Evolutionary conservation across 2,329 filamentous ascomycete species (phyloP).

Genomic region (Raffaelea ambrosiae): DNA sequence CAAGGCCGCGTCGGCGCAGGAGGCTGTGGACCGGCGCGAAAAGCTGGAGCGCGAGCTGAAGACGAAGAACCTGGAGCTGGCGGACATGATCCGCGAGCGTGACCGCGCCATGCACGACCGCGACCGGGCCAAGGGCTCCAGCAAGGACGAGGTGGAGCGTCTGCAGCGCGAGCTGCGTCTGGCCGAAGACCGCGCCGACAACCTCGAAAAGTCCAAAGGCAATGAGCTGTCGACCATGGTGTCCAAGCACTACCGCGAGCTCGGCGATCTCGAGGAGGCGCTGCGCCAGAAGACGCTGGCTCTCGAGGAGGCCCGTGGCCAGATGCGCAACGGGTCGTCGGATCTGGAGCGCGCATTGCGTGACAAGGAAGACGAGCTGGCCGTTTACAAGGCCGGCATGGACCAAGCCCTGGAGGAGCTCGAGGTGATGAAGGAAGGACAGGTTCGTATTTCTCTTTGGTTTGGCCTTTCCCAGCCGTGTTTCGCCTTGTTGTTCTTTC

Average conservation of each 20-base stretch:
- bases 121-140: conserved; percentile 75
- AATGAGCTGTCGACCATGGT: conserved; percentile 92
- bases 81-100: conserved; percentile 96
- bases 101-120: conserved; percentile 91
- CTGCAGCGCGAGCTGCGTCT: conserved; percentile 87
- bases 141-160: conserved; percentile 91
- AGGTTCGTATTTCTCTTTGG: conserved; percentile 23
- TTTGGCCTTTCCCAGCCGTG: too few relatives aligned
- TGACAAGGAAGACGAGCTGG: conserved; percentile 95
- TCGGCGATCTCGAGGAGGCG: conserved; percentile 92
- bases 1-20: conserved; percentile 93
- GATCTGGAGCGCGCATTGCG: conserved; percentile 79
- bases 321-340: conserved; percentile 69
- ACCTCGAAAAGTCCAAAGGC: conserved; percentile 85
- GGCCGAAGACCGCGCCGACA: conserved; percentile 85
- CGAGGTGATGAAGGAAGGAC: conserved; percentile 72
- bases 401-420: conserved; percentile 91
- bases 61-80: conserved; percentile 97
- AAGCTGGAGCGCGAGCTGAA: conserved; percentile 96
- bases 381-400: conserved; percentile 97
- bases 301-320: conserved; percentile 73
- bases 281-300: conserved; percentile 79
- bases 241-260: conserved; percentile 92
- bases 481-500: too few relatives aligned
- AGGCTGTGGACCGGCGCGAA: conserved; percentile 89